Conservation (phyloP, 345 rosid genomes). For the Diplotaxis tenuifolia region DNA sequence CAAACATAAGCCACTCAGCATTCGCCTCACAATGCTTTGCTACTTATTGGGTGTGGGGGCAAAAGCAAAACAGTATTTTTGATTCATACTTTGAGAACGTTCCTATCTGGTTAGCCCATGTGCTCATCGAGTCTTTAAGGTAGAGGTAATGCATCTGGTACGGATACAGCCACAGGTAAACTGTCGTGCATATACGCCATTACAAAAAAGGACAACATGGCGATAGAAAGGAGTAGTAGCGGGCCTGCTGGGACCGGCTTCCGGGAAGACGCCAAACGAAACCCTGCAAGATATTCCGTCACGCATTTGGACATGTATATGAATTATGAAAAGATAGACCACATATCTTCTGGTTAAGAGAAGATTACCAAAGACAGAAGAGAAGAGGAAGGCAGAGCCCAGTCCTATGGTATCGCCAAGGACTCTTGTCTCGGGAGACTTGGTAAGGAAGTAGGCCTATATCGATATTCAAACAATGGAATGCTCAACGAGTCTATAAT, state of each 20-base stretch:
- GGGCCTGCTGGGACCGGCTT: constrained; percentile 69
- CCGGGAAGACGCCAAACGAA: constrained; percentile 64
- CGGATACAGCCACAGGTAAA: constrained; percentile 12
- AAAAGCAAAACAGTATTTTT: constrained; percentile 16
- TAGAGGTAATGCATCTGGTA: constrained; percentile 28
- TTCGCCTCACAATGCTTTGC: constrained; percentile 15
- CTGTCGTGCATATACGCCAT: constrained; percentile 41
- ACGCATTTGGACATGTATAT: not conserved
- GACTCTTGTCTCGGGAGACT: constrained; percentile 64
- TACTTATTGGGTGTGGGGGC: constrained; percentile 26
- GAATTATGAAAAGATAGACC: not conserved
- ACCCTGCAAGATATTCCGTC: constrained; percentile 44
- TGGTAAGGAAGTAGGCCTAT: constrained; percentile 68
- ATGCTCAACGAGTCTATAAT: not conserved
- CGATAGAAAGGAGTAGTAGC: constrained; percentile 58
- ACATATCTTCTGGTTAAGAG: constrained; percentile 1
- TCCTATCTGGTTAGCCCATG: not conserved
- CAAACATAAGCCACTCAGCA: constrained; percentile 12
- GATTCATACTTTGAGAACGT: constrained; percentile 4
- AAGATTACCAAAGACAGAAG: constrained; percentile 63
- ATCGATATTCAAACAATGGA: not conserved
- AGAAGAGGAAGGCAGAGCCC: constrained; percentile 73
- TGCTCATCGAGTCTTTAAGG: constrained; percentile 23
- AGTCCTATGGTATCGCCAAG: constrained; percentile 75
- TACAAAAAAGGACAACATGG: constrained; percentile 54